These are phyloP conservation scores for Mucor piriformis DNA, from an alignment of 371 early-diverging fungal genomes.

Conservation along the genomic window DNA sequence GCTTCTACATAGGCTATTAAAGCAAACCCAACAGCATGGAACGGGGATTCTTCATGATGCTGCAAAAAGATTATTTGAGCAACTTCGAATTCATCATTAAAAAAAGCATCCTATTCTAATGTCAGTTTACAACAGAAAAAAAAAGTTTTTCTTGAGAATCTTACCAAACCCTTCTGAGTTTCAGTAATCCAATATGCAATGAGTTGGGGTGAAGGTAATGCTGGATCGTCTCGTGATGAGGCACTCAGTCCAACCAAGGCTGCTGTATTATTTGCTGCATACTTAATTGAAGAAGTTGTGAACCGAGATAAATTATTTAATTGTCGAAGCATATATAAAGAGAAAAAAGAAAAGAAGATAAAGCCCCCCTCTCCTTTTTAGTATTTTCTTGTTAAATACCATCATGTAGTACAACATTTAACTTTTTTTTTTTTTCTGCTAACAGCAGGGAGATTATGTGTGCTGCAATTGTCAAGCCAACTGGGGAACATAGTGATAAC, in stretches of 20 bases:
- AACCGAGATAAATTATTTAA: constrained; percentile 39
- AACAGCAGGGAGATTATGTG: too few species aligned
- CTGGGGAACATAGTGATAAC: too few species aligned
- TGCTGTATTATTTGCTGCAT: constrained; percentile 39
- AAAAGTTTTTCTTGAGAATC: not conserved
- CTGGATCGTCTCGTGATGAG: constrained; percentile 28
- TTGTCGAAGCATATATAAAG: constrained; percentile 38
- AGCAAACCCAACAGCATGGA: constrained; percentile 55
- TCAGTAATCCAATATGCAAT: constrained; percentile 49
- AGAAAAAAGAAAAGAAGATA: not conserved
- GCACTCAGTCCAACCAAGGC: constrained; percentile 26
- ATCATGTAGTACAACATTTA: too few species aligned
- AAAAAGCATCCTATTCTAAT: constrained; percentile 42
- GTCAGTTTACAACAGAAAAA: not conserved
- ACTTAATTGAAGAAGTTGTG: constrained; percentile 45
- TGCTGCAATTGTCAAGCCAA: too few species aligned
- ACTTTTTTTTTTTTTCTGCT: too few species aligned
- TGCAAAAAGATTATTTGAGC: constrained; percentile 43
- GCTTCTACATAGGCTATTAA: constrained; percentile 55
- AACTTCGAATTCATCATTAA: constrained; percentile 49
- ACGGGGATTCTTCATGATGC: constrained; percentile 46
- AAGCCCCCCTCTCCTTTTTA: not conserved
- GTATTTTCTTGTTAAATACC: too few species aligned
- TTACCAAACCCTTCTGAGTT: constrained; percentile 53
- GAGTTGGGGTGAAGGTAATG: constrained; percentile 33